phyloP scores from a whole-genome alignment of 177 flowering plant species.

The Vitis hybrid region DNA sequence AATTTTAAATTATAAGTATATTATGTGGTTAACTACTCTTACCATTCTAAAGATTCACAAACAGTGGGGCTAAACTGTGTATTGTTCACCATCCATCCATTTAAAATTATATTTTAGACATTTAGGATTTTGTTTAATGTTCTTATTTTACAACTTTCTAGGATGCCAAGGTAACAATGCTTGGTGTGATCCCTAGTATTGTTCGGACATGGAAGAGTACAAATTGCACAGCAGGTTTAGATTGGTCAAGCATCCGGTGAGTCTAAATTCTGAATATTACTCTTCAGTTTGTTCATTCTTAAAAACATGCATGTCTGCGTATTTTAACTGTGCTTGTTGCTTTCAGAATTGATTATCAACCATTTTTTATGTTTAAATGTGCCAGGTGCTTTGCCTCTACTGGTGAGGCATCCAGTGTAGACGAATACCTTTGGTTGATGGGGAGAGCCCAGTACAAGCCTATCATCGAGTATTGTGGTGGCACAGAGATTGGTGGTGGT shows the following conservation, averaged over 20 bases:
- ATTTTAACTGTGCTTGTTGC: not conserved
- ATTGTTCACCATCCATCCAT: not conserved
- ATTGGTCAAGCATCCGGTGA: conserved; percentile 92
- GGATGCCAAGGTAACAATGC: conserved; percentile 97
- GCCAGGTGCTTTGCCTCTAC: conserved; percentile 87
- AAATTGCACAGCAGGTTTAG: conserved; percentile 63
- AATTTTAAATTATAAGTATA: not conserved
- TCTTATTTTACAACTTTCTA: conserved; percentile 20
- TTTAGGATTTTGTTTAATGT: not conserved
- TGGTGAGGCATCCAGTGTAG: conserved; percentile 93
- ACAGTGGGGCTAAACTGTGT: not conserved
- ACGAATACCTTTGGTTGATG: conserved; percentile 95
- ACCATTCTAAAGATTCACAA: not conserved
- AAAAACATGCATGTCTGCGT: not conserved
- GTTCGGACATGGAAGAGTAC: conserved; percentile 87
- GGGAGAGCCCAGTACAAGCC: conserved; percentile 92
- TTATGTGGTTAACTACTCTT: not conserved
- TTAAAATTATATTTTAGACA: not conserved
- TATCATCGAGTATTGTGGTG: conserved; percentile 95
- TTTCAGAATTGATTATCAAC: not conserved
- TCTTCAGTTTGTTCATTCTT: not conserved
- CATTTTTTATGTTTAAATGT: conserved; percentile 14
- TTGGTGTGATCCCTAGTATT: conserved; percentile 92
- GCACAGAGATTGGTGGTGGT: conserved; percentile 96
- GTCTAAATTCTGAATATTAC: conserved; percentile 15